Base-by-base conservation (phyloP, 768 basidiomycete species). In the Dendrothele bispora region DNA sequence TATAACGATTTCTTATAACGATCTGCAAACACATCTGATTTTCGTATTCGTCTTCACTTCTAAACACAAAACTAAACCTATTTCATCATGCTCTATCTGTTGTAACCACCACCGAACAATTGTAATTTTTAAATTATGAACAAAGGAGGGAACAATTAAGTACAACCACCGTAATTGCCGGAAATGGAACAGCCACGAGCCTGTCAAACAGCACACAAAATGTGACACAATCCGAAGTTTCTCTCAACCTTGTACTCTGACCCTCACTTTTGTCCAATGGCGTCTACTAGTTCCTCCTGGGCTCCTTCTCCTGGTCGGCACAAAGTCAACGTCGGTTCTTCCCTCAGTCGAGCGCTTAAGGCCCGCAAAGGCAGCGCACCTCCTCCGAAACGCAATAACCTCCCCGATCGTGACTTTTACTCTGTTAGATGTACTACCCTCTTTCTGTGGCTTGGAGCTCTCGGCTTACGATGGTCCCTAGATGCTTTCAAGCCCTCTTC, bases 401-500 rank as follows among this genome's bases (percentile, higher is more conserved):
- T 80, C 46, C 81, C 83, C 22, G 80, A 82, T 59, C 74, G 78
- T 44, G 84, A 88, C 54, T 87, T 88, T 64, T 87, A 84, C 61
- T 81, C 85, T n/a, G 79, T 91, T 57, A 75, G 85, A 55, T 91
- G 88, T 89, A 53, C 53, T 84, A 74, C 21, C 46, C 12, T 32
- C n/a, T 17, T 43, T 35, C 50, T 29, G 27, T 34, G 39, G 43
- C 39, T n/a, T 21, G 27, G 30, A 24, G 12, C 43, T 40, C 34
- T 27, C 27, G 38, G 17, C 7, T 30, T 24, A 92, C n/a, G n/a
- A n/a, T n/a, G n/a, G n/a, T n/a, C n/a, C n/a, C n/a, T n/a, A n/a
- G 90, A 89, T 57, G 83, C 84, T 55, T 88, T 89, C 67, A 87
- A 81, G 61, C 87, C 91, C 3, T 74, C 78, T 43, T 82, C 85